phyloP scores from a whole-genome alignment of 306 rosid species.

The Luffa aegyptiaca region DNA sequence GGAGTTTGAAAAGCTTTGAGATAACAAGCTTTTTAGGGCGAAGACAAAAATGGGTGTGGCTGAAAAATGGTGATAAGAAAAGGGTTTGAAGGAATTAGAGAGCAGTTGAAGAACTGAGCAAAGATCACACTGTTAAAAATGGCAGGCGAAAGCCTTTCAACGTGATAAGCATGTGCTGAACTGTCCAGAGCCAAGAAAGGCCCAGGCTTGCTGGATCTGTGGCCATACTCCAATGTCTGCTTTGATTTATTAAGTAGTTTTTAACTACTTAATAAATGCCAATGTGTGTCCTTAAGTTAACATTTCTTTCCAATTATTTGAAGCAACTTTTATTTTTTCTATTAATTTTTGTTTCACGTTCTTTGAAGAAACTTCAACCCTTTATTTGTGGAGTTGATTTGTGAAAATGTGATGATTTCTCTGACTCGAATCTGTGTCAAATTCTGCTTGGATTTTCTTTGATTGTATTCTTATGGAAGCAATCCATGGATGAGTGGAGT shows the following conservation, averaged over 20 bases:
- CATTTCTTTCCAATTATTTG: background rate
- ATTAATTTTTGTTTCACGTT: background rate
- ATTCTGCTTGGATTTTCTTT: background rate
- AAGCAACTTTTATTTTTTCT: background rate
- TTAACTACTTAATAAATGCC: no score
- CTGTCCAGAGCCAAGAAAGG: background rate
- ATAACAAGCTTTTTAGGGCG: background rate
- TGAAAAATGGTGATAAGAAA: background rate
- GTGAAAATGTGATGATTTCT: no score
- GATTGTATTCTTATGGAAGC: background rate
- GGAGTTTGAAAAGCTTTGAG: background rate
- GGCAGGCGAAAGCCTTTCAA: background rate
- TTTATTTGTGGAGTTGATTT: no score
- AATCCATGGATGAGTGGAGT: background rate
- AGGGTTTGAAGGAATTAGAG: background rate
- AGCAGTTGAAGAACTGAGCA: background rate
- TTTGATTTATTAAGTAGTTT: background rate
- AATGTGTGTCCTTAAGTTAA: no score
- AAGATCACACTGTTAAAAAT: background rate
- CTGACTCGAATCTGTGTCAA: background rate
- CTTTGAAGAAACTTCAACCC: no score
- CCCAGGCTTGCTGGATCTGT: background rate
- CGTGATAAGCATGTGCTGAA: slow-evolving; percentile 7
- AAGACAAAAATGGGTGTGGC: background rate
- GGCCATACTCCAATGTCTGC: background rate